Evolutionary conservation across 768 basidiomycete species (phyloP), one percentile per base, ranked within the genome.

Genomic region (Podaxis sp.): DNA sequence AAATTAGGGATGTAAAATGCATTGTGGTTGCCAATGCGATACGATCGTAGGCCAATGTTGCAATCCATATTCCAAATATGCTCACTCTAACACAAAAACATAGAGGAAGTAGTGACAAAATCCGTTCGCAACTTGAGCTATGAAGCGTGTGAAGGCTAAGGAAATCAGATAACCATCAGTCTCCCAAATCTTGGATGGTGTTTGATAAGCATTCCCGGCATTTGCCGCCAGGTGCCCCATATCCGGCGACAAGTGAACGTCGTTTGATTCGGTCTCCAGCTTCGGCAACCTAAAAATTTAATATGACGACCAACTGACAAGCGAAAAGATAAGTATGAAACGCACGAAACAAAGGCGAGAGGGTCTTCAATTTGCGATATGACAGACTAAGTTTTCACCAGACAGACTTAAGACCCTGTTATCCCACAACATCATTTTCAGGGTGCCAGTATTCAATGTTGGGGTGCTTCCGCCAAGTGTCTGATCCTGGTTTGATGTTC

Each of bases 1-100:
- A 95, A 95, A 65, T 93, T 79, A 5, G 91, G 90, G 20, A 95
- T 78, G 74, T 95, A 95, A 69, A 84, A 86, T 2, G 79, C 78
- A 59, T 81, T 78, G 50, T 75, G 69, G 30, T 77, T 78, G 15
- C 72, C 69, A 55, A 82, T 68, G 53, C 71, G 75, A 69, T 76
- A 68, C 7, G 51, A 51, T 37, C 17, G 15, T 15, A 40, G 26
- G 36, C 13, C n/a, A 7, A 24, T 26, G 30, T 26, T 44, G 22
- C 12, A 30, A 57, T 4, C 8, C 17, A 24, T 24, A 12, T 24
- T 28, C 22, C 49, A 50, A 22, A 22, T 26, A 12, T 50, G 24
- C 49, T 24, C 8, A 50, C 24, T 50, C 26, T 24, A 11, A 13
- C 22, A 20, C 1, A 12, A 15, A 50, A 20, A 28, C 24, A 28